These are phyloP conservation scores for Mortierella sp. DNA, from an alignment of 371 early-diverging fungal species.

Conservation along the genomic window DNA sequence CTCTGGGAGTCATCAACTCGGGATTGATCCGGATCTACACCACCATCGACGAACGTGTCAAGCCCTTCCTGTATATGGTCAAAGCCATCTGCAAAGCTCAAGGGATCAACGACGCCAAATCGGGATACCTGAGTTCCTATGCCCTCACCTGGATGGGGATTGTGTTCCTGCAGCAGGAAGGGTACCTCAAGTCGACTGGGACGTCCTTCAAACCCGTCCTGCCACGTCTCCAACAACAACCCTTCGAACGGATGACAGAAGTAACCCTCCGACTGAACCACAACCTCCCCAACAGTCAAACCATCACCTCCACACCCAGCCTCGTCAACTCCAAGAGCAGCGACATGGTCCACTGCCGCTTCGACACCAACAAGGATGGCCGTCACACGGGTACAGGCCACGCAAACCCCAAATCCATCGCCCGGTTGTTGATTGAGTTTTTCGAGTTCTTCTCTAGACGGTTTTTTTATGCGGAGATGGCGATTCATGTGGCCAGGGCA, in stretches of 20 bases:
- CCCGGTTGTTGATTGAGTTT: slow-evolving; percentile 40
- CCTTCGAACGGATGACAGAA: slow-evolving; percentile 35
- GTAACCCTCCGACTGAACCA: slow-evolving; percentile 23
- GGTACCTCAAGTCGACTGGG: not conserved
- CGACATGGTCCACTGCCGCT: slow-evolving; percentile 34
- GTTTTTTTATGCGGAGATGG: slow-evolving; percentile 28
- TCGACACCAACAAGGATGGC: slow-evolving; percentile 34
- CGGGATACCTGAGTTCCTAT: slow-evolving; percentile 47
- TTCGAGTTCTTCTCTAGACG: slow-evolving; percentile 47
- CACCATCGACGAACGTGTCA: slow-evolving; percentile 39
- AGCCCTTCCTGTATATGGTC: slow-evolving; percentile 43
- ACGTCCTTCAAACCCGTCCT: slow-evolving; percentile 14
- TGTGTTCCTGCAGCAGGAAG: slow-evolving; percentile 38
- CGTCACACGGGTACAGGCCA: slow-evolving; percentile 29
- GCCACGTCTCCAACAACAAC: slow-evolving; percentile 40
- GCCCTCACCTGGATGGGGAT: slow-evolving; percentile 50
- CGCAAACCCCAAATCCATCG: slow-evolving; percentile 32
- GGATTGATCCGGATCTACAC: slow-evolving; percentile 42
- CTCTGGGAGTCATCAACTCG: slow-evolving; percentile 37
- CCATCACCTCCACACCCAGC: slow-evolving; percentile 5
- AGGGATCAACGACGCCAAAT: slow-evolving; percentile 43
- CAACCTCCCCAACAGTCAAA: slow-evolving; percentile 20
- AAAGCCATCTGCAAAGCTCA: slow-evolving; percentile 43
- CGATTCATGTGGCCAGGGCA: slow-evolving; percentile 26
- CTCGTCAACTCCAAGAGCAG: slow-evolving; percentile 16